Percentiles rank a stretch among this genome's conserved stretches.
Conservation (phyloP, 2,329 filamentous ascomycete genomes). For the Aureobasidium sp. region DNA sequence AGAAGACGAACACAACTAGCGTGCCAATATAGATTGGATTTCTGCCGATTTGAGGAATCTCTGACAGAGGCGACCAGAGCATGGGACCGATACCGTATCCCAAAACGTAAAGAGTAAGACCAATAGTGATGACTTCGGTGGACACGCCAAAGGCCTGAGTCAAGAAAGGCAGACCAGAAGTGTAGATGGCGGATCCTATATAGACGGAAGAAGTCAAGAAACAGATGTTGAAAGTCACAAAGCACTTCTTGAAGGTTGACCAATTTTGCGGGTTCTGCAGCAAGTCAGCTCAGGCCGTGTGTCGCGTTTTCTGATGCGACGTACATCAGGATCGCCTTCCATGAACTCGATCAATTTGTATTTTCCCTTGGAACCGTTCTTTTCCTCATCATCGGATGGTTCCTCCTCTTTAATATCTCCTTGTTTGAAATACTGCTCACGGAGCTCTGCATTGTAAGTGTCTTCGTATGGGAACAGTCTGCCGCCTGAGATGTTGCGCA, state of each 20-base stretch:
- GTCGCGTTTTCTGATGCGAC: too few relatives aligned
- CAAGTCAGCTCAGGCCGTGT: too few relatives aligned
- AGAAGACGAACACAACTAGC: conserved; percentile 42
- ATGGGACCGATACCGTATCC: conserved; percentile 39
- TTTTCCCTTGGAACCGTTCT: conserved; percentile 11
- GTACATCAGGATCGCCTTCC: conserved; percentile 22
- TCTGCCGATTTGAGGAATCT: conserved; percentile 45
- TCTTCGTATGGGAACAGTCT: conserved; percentile 15
- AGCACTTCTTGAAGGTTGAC: conserved; percentile 34
- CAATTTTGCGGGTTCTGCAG: conserved; percentile 34
- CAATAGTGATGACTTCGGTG: conserved; percentile 41
- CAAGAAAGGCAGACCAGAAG: conserved; percentile 37
- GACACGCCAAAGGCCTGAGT: conserved; percentile 39
- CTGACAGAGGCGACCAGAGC: conserved; percentile 39
- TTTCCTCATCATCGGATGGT: conserved; percentile 7
- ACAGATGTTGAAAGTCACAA: conserved; percentile 42
- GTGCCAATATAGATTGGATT: conserved; percentile 45
- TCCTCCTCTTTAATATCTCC: conserved; percentile 6
- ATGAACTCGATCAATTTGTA: conserved; percentile 16
- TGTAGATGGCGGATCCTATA: conserved; percentile 47
- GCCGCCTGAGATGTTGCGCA: conserved; percentile 15
- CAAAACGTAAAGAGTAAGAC: conserved; percentile 44
- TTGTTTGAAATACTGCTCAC: conserved; percentile 2
- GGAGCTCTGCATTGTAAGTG: conserved; percentile 5
- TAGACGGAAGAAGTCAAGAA: conserved; percentile 47